Base-by-base conservation (phyloP, 2,329 filamentous ascomycete species). In the Thelonectria blattea region DNA sequence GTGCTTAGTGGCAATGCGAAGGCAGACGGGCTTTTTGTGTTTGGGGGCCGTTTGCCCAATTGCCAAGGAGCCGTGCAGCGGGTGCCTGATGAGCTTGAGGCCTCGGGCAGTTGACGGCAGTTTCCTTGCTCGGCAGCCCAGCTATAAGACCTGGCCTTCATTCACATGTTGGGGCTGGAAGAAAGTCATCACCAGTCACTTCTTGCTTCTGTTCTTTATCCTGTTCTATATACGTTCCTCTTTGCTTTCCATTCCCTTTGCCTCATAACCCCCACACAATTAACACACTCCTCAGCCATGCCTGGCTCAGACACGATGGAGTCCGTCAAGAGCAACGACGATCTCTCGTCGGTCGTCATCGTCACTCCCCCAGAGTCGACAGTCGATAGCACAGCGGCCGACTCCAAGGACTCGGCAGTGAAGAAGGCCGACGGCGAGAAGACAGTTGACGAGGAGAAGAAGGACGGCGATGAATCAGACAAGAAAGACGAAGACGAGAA, bases 351-450 rank as follows among this genome's bases (percentile, higher is more conserved):
- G 7, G 57, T 63, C 43, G 58, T 67, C 12, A 52, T 71, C 9
- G 43, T 69, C 10, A 71, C 65, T 11, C 65, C 68, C 2, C 60
- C 63, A 34, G 69, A 70, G 15, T 62, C 65, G 8, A 65, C 69
- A 5, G 18, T 42, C 4, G 64, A 68, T 15, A 53, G 10, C 17
- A 37, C 11, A 15, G 15, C 34, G 7, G 34, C 4, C 8, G 56
- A 65, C 18, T 58, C 58, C n/a, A 62, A 68, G 30, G 53, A 69
- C 27, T 30, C 8, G 2, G 55, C 57, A 37, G 62, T 60, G n/a
- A 57, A 63, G 14, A 58, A 60, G 12, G 60, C 57, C 18, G 60
- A 59, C 27, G 8, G 27, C 11, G 12, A 37, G 10, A 37, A 37
- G 34, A 14, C 9, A 2, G 12, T 3, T 6, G 56, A 65, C 22